A percentile compares a stretch with the other conserved stretches of the same genome.
phyloP scores from a whole-genome alignment of 805 yeast species.

The Pichia ethanolica region DNA sequence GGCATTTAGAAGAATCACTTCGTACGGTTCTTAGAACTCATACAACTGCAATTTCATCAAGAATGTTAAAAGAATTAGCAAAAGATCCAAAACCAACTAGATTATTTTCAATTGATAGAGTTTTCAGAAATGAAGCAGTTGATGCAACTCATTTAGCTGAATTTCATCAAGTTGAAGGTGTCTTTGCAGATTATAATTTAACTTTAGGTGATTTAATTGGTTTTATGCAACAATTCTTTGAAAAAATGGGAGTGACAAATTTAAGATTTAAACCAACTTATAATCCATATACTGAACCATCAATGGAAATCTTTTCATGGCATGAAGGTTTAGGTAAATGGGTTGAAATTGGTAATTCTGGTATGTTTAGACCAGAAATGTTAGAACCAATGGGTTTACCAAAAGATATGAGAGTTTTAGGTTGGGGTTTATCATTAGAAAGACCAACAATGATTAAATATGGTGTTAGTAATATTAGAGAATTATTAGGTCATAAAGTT shows the following conservation, averaged over 20 bases:
- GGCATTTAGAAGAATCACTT: conserved; percentile 88
- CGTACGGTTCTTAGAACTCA: conserved; percentile 94
- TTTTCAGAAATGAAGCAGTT: conserved; percentile 98
- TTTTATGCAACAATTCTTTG: conserved; percentile 95
- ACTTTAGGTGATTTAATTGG: conserved; percentile 96
- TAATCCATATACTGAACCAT: conserved; percentile 98
- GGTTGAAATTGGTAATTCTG: conserved; percentile 99
- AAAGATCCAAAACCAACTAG: conserved; percentile 83
- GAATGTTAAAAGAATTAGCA: conserved; percentile 82
- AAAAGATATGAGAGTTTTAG: conserved; percentile 84
- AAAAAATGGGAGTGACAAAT: conserved; percentile 93
- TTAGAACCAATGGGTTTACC: conserved; percentile 97
- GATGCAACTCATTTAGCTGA: conserved; percentile 99
- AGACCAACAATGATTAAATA: conserved; percentile 99
- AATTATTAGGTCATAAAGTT: conserved; percentile 94
- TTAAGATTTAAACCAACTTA: conserved; percentile 97
- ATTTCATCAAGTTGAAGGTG: conserved; percentile 99
- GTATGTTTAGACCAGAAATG: conserved; percentile 99
- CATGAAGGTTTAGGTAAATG: conserved; percentile 91
- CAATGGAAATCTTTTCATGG: conserved; percentile 95
- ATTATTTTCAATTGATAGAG: conserved; percentile 93
- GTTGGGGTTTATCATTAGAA: conserved; percentile 96
- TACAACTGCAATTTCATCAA: conserved; percentile 90
- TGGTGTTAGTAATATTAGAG: conserved; percentile 92
- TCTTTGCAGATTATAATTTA: conserved; percentile 89